phyloP scores from a whole-genome alignment of 805 yeast genomes.

The Myxozyma sirexii region DNA sequence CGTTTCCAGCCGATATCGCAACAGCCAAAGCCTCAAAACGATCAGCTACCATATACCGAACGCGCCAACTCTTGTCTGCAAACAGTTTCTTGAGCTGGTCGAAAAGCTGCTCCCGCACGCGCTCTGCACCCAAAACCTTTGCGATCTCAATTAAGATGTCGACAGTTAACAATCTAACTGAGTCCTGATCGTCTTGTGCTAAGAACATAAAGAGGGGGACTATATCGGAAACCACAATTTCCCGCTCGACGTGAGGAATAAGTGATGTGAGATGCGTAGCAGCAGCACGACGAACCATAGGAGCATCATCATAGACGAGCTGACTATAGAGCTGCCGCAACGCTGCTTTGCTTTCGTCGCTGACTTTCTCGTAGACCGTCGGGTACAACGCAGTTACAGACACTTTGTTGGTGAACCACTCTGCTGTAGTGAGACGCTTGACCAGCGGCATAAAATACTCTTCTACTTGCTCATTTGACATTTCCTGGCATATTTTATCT shows the following conservation, averaged over 20 bases:
- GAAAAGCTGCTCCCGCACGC: constrained; percentile 37
- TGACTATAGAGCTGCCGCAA: constrained; percentile 68
- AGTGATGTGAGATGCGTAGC: constrained; percentile 62
- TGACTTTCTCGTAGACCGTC: constrained; percentile 61
- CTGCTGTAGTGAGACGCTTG: constrained; percentile 76
- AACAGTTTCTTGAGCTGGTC: constrained; percentile 66
- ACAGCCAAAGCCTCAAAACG: constrained; percentile 75
- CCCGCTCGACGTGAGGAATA: constrained; percentile 24
- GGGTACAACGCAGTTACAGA: constrained; percentile 89
- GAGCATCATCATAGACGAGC: constrained; percentile 86
- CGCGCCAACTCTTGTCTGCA: constrained; percentile 95
- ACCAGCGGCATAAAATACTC: constrained; percentile 74
- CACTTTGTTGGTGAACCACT: constrained; percentile 92
- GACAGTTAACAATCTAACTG: constrained; percentile 86
- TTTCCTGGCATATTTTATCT: constrained; percentile 65
- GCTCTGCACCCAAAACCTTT: constrained; percentile 37
- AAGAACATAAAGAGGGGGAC: constrained; percentile 34
- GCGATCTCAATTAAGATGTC: constrained; percentile 85
- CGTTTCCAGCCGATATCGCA: constrained; percentile 56
- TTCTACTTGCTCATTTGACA: constrained; percentile 62
- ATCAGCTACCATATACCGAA: constrained; percentile 97
- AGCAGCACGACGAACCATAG: constrained; percentile 96
- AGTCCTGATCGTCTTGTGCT: constrained; percentile 86
- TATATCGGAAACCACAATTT: constrained; percentile 30
- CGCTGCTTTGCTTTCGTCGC: constrained; percentile 50